Conservation (phyloP, 768 basidiomycete species). For the Candolleomyces efflorescens region DNA sequence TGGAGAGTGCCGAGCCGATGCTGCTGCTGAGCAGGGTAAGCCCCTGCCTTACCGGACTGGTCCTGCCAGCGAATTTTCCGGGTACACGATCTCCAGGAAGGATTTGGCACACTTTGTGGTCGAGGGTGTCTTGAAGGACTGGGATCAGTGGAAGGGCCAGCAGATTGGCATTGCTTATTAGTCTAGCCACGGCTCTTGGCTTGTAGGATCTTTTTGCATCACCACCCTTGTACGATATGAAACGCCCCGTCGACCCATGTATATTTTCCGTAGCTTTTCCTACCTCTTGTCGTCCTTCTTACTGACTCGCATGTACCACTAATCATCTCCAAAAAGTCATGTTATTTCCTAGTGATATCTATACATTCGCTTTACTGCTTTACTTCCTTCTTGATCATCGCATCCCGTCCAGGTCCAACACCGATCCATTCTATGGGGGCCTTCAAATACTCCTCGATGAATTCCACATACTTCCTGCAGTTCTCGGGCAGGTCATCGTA, state of each 20-base stretch:
- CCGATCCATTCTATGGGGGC: slow-evolving; percentile 91
- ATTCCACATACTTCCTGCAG: slow-evolving; percentile 82
- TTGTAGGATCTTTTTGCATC: neutral
- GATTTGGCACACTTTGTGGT: slow-evolving; percentile 67
- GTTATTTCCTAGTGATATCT: neutral
- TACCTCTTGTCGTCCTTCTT: neutral
- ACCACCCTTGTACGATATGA: neutral
- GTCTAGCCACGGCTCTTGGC: neutral
- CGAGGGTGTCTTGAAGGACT: slow-evolving; percentile 38
- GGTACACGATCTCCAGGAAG: slow-evolving; percentile 54
- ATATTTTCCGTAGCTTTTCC: too few relatives aligned
- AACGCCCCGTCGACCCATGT: neutral
- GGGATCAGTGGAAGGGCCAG: slow-evolving; percentile 53
- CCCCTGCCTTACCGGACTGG: slow-evolving; percentile 39
- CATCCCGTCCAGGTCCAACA: slow-evolving; percentile 82
- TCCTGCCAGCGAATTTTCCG: slow-evolving; percentile 34
- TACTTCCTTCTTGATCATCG: slow-evolving; percentile 47
- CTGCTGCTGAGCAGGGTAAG: slow-evolving; percentile 8
- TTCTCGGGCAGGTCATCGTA: slow-evolving; percentile 80
- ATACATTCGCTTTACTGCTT: neutral
- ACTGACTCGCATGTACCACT: neutral
- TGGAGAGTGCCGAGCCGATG: slow-evolving; percentile 44
- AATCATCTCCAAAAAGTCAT: neutral
- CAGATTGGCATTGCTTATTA: slow-evolving; percentile 47
- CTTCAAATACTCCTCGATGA: slow-evolving; percentile 71